Evolutionary conservation across 192 early-diverging fungal genomes (phyloP).

Genomic region (Dimargaris xerosporica): DNA sequence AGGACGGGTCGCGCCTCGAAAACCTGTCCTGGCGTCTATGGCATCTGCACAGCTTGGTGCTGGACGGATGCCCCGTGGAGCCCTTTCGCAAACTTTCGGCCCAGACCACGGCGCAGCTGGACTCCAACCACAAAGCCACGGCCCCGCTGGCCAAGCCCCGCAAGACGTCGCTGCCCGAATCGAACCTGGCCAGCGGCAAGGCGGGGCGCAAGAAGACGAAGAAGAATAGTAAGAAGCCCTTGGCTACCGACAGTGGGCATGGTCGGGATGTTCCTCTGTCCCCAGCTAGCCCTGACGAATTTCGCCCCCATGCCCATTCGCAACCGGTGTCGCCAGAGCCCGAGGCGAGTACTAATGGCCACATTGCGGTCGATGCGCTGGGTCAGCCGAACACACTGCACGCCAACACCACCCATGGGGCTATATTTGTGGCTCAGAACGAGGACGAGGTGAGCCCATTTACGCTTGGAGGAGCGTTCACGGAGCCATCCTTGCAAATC

Average conservation of each 20-base stretch:
- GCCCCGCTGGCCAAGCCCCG: neutral
- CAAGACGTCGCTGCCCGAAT: neutral
- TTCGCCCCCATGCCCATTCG: constrained; percentile 1
- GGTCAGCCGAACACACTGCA: neutral
- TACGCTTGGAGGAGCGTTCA: neutral
- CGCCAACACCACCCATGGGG: neutral
- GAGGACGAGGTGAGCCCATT: neutral
- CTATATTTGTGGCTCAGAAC: constrained; percentile 9
- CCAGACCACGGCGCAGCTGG: constrained; percentile 37
- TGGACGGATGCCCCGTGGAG: constrained; percentile 33
- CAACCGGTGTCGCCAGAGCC: constrained; percentile 3
- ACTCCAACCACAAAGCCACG: constrained; percentile 23
- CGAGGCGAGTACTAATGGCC: neutral
- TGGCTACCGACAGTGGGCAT: too few relatives aligned
- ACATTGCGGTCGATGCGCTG: neutral
- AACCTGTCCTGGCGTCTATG: constrained; percentile 78
- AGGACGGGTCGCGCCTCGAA: constrained; percentile 64
- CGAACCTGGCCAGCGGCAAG: neutral
- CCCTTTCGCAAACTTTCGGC: constrained; percentile 39
- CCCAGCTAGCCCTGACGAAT: neutral
- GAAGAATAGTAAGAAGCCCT: too few relatives aligned
- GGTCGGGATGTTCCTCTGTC: too few relatives aligned
- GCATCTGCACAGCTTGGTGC: constrained; percentile 52
- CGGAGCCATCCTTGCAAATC: neutral
- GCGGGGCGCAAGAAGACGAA: neutral